Evolutionary conservation across 192 early-diverging fungal species (phyloP), one percentile per base, ranked within the genome.

Genomic region (Linnemannia schmuckeri): DNA sequence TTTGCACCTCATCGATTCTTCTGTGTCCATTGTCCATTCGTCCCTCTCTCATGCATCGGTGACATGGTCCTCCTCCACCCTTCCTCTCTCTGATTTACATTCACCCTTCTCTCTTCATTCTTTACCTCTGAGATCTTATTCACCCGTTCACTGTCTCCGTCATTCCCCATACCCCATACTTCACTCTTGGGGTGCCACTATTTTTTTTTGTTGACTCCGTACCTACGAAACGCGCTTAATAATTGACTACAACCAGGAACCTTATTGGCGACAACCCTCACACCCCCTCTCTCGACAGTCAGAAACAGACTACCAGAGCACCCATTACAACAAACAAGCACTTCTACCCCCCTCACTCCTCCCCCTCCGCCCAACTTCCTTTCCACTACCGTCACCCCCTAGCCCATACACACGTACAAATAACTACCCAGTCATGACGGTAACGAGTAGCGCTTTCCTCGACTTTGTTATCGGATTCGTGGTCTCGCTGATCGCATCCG

Each of bases 401-500:
- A 52, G 17, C 49, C 49, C 49, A 20, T 52, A 52, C 47, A 49
- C 2, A 49, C 15, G 17, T 49, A 49, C 30, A 27, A 1, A 15
- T 6, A 4, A 12, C 13, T 10, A 18, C 46, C 72, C 46, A 33
- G 22, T 49, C 46, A 82, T 88, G 86, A 8, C 86, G 47, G 81
- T 79, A 41, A 88, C 84, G 40, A 71, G 79, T 30, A 84, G 79
- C 44, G 44, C 76, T 30, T 83, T 77, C 55, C 44, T 89, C 54
- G 88, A 89, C 61, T 84, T 91, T 77, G 46, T 87, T 37, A 88
- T 89, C 57, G 91, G 91, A 12, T 78, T 90, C 70, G 70, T 82
- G n/a, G 89, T 91, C 40, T 90, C 89, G 20, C 30, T 91, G 46
- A 75, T 79, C 17, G 79, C 88, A 9, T 88, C 85, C 9, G 72